Base-by-base conservation (phyloP, 768 basidiomycete genomes). In the Mycena vulgaris region DNA sequence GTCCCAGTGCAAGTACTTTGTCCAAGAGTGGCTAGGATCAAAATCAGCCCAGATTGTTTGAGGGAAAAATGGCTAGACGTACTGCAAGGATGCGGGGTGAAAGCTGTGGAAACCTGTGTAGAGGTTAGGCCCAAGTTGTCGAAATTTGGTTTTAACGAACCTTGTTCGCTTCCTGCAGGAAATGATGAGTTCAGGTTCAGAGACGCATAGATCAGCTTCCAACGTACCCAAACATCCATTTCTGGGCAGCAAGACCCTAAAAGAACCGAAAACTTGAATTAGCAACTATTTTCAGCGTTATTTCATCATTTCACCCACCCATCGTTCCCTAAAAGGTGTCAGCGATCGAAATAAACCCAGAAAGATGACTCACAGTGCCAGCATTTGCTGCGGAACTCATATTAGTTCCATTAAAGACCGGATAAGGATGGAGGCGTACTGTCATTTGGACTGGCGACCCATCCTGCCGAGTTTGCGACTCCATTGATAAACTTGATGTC, bases 401-500 rank as follows among this genome's bases (percentile, higher is more conserved):
- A 66, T 57, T 25, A 49, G 48, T 21, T 63, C 16, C 16, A 31
- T n/a, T 45, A 45, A 60, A 48, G 48, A 25, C 37, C 14, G 62
- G 48, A n/a, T 9, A 30, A 63, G 30, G 51, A 62, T 27, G 27
- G 21, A 21, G 35, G 11, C 37, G 51, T 48, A 63, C 62, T 60
- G 37, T 71, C 69, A 27, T 61, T 66, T 10, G 69, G 25, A 55
- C 52, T 56, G n/a, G 69, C 30, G 4, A 19, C 14, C 71, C 63
- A 73, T 16, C 57, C 63, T 14, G 33, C 42, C 4, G 48, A 56
- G 63, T 68, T 72, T 7, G 72, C 68, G 6, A 63, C 53, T 14
- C 89, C 89, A 77, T 87, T 84, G 78, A 90, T 89, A 78, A 90
- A 90, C 78, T 90, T 90, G 79, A 89, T 82, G 72, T 89, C 89